Conservation (phyloP, 192 early-diverging fungal species). For the Umbelopsis sp. region DNA sequence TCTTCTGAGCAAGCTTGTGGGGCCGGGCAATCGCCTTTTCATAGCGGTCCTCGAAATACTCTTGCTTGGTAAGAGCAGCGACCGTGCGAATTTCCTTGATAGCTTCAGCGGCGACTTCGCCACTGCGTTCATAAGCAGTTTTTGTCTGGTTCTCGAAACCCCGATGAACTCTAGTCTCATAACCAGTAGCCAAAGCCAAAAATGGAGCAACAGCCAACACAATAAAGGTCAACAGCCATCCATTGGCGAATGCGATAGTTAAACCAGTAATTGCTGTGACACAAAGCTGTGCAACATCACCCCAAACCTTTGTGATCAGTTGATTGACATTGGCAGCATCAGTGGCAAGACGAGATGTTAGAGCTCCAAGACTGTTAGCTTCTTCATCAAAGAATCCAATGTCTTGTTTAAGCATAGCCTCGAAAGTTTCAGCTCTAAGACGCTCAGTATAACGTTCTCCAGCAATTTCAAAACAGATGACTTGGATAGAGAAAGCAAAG, state of each 20-base stretch:
- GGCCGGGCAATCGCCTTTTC: constrained; percentile 64
- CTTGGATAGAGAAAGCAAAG: constrained; percentile 60
- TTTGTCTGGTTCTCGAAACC: constrained; percentile 72
- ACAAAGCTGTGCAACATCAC: constrained; percentile 35
- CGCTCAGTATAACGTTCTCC: constrained; percentile 68
- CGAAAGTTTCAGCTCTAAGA: constrained; percentile 68
- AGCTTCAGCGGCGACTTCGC: constrained; percentile 83
- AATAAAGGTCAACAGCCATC: constrained; percentile 86
- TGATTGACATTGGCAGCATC: constrained; percentile 65
- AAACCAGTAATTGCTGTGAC: constrained; percentile 43
- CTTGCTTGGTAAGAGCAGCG: constrained; percentile 72
- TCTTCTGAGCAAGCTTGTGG: constrained; percentile 68
- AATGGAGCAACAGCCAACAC: constrained; percentile 64
- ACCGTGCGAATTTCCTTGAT: constrained; percentile 87
- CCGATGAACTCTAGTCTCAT: constrained; percentile 53
- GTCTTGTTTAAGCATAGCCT: constrained; percentile 79
- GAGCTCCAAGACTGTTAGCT: constrained; percentile 70
- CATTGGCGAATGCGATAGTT: constrained; percentile 67
- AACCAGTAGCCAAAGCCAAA: constrained; percentile 56
- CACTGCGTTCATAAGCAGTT: constrained; percentile 75
- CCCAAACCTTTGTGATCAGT: constrained; percentile 56
- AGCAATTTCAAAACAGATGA: constrained; percentile 62
- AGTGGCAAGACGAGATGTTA: constrained; percentile 80
- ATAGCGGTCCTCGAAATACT: constrained; percentile 70
- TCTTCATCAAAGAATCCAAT: constrained; percentile 85